A percentile compares a stretch with the other conserved stretches of the same genome.
Evolutionary conservation across 1,284 basidiomycete genomes (phyloP).

Genomic region (Ustilago cynodontis): DNA sequence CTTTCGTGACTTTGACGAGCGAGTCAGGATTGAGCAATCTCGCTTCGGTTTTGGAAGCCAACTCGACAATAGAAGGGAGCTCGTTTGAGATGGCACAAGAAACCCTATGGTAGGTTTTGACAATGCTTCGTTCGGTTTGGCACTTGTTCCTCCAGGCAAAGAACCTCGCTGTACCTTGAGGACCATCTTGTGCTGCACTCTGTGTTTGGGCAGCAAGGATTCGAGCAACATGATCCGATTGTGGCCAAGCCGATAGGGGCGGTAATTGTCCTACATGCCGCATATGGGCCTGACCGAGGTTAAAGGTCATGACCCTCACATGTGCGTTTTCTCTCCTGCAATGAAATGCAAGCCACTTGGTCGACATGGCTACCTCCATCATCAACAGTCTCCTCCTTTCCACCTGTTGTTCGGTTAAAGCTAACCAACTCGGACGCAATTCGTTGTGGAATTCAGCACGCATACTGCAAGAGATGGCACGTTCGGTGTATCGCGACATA

Average conservation of each 20-base stretch:
- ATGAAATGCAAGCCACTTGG: slow-evolving; percentile 36
- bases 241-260: slow-evolving; percentile 22
- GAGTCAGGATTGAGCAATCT: slow-evolving; percentile 23
- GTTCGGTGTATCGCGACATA: slow-evolving; percentile 21
- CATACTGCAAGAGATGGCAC: slow-evolving; percentile 18
- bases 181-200: not conserved
- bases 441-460: slow-evolving; percentile 31
- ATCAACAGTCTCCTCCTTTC: slow-evolving; percentile 26
- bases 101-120: slow-evolving; percentile 9
- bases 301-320: slow-evolving; percentile 15
- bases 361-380: slow-evolving; percentile 9
- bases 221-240: slow-evolving; percentile 8
- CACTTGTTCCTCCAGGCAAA: slow-evolving; percentile 19
- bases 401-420: slow-evolving; percentile 19
- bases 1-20: slow-evolving; percentile 25
- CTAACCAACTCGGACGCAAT: slow-evolving; percentile 21
- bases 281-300: slow-evolving; percentile 19
- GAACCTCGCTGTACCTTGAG: not conserved
- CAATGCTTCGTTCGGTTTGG: slow-evolving; percentile 14
- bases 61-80: slow-evolving; percentile 20
- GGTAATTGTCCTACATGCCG: slow-evolving; percentile 20
- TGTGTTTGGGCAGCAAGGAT: slow-evolving; percentile 9
- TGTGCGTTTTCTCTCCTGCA: slow-evolving; percentile 14
- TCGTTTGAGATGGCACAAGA: slow-evolving; percentile 13
- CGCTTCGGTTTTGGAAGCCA: slow-evolving; percentile 22